Evolutionary conservation across 1,284 basidiomycete species (phyloP), one percentile per base, ranked within the genome.

Genomic region (Ceraceosorus bombacis): DNA sequence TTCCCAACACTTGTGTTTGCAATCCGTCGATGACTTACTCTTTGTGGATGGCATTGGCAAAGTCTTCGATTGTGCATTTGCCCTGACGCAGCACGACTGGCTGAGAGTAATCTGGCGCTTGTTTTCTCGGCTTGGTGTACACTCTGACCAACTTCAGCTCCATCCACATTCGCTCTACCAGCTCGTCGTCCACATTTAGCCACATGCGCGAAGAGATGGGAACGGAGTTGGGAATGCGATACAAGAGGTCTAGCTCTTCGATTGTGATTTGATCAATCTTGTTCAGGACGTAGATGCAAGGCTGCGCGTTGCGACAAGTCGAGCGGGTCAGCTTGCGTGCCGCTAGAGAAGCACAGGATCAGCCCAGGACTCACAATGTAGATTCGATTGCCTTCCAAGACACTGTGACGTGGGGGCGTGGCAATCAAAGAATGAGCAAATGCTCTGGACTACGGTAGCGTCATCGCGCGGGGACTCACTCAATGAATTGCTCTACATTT

Each of bases 401-500:
- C 67, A 57, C 59, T 48, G 4, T 36, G 39, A 2, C 50, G 48
- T 41, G 38, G 40, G 36, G 52, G 41, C 27, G 52, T 27, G n/a
- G 9, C n/a, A 10, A 38, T 51, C 8, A 37, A 2, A 39, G 36
- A 39, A 52, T 89, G 91, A 80, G 94, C 91, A 61, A 93, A 86
- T 41, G 94, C 89, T 75, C 95, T 52, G 17, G 51, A 12, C 10
- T 55, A 4, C 54, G 41, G 51, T 27, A 2, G 10, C 17, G 7
- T 27, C 6, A 51, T n/a, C 10, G 1, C 36, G 8, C n/a, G 9
- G 5, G 4, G 10, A 38, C 59, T 51, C 59, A 58, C 59, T 77
- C 95, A 60, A 99, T 93, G n/a, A 99, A 80, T 78, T 99, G 94
- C 76, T 99, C 95, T 5, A 93, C 85, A 2, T 90, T 95, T n/a